Conservation (phyloP, 2,329 filamentous ascomycete species). For the Beauveria bassiana region DNA sequence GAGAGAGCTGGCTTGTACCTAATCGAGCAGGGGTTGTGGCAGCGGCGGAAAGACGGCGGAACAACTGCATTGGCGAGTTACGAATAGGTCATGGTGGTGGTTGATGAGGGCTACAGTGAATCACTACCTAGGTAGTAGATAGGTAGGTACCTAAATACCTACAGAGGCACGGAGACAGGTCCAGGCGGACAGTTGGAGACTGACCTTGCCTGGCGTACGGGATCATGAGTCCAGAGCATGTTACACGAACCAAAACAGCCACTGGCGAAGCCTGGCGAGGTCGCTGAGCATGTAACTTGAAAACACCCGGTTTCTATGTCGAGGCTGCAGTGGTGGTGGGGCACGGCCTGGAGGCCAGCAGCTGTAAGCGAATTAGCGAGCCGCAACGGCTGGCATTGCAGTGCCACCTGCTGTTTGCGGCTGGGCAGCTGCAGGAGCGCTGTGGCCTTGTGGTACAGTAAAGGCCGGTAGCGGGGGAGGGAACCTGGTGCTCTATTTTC, state of each 20-base stretch:
- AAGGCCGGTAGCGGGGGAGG: background rate
- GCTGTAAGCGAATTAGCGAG: background rate
- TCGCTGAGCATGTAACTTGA: background rate
- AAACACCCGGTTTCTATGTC: background rate
- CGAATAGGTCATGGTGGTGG: no score
- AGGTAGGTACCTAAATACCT: no score
- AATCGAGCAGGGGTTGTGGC: background rate
- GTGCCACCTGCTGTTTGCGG: slow-evolving; percentile 7
- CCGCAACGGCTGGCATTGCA: background rate
- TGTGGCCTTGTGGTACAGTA: background rate
- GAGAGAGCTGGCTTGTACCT: background rate
- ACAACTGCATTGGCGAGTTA: background rate
- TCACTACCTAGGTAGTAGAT: background rate
- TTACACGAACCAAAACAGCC: background rate
- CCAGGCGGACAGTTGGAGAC: no score
- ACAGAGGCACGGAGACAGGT: no score
- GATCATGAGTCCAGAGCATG: background rate
- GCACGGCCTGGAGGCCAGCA: background rate
- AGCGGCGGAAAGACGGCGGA: background rate
- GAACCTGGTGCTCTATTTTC: no score
- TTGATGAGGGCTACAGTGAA: background rate
- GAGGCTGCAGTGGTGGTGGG: background rate
- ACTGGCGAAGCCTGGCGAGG: background rate
- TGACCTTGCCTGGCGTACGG: no score
- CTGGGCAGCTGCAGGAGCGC: slow-evolving; percentile 1